Evolutionary conservation across 2,329 filamentous ascomycete genomes (phyloP).

Genomic region (Colletotrichum chrysophilum): DNA sequence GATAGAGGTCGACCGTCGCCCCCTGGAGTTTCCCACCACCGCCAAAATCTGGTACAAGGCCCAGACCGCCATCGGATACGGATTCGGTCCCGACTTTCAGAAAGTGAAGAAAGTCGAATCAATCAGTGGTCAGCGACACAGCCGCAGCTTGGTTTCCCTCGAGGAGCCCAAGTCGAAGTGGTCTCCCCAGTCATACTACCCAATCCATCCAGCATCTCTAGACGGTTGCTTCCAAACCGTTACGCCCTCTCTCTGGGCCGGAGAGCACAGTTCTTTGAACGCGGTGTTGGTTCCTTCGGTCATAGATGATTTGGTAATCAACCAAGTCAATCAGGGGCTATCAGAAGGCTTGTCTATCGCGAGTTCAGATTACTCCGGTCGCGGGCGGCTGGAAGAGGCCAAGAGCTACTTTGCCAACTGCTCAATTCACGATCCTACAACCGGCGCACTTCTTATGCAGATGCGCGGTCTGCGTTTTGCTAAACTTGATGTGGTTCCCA

Average conservation of each 20-base stretch:
- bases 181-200: background rate
- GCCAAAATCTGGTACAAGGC: background rate
- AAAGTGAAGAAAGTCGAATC: background rate
- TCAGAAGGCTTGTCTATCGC: background rate
- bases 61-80: background rate
- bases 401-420: background rate
- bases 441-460: background rate
- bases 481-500: background rate
- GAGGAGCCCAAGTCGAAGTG: background rate
- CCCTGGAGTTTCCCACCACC: background rate
- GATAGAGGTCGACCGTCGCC: background rate
- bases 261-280: background rate
- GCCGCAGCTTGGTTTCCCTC: background rate
- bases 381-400: background rate
- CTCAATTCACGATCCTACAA: background rate
- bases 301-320: background rate
- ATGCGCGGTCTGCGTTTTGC: background rate
- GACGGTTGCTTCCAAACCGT: background rate
- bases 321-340: background rate
- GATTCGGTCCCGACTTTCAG: background rate
- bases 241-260: background rate
- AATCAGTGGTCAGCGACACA: background rate
- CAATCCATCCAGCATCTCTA: background rate
- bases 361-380: background rate
- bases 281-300: background rate